Evolutionary conservation across 208 protist species (phyloP).

Genomic region (Acanthamoeba triangularis): DNA sequence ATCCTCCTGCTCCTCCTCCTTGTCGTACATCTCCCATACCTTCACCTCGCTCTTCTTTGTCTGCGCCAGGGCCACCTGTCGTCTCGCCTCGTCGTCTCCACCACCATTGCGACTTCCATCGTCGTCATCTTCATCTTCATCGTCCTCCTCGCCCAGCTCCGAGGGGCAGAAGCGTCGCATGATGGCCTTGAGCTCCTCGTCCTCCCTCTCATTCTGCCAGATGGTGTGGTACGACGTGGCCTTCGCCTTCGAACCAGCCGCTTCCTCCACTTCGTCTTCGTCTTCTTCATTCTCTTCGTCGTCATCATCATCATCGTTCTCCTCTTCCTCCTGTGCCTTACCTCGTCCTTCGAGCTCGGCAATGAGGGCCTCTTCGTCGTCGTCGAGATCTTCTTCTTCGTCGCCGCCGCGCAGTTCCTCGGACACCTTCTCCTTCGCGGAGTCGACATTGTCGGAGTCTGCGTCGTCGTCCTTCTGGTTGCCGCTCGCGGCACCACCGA

Average conservation of each 20-base stretch:
- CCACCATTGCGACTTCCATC: neutral
- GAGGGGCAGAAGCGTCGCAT: conserved; percentile 41
- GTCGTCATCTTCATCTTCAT: neutral
- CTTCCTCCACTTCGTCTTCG: neutral
- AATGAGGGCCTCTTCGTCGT: conserved; percentile 32
- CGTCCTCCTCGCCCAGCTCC: neutral
- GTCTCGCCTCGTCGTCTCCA: neutral
- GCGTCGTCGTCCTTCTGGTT: neutral
- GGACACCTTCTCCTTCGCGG: neutral
- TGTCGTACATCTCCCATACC: conserved; percentile 37
- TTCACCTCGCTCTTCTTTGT: neutral
- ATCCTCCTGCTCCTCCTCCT: neutral
- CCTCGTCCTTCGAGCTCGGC: conserved; percentile 7
- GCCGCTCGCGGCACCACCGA: neutral
- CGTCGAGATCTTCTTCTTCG: neutral
- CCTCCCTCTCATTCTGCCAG: conserved; percentile 46
- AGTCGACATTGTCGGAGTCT: neutral
- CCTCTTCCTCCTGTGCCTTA: neutral
- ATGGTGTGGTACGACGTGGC: neutral
- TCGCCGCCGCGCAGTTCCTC: neutral
- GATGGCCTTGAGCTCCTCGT: conserved; percentile 59
- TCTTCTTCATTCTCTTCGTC: neutral
- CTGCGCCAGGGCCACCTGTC: neutral
- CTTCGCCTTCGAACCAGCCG: neutral
- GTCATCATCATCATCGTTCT: neutral